These are phyloP conservation scores for Penicillium arizonense DNA, from an alignment of 495 filamentous ascomycete species.

Conservation along the genomic window DNA sequence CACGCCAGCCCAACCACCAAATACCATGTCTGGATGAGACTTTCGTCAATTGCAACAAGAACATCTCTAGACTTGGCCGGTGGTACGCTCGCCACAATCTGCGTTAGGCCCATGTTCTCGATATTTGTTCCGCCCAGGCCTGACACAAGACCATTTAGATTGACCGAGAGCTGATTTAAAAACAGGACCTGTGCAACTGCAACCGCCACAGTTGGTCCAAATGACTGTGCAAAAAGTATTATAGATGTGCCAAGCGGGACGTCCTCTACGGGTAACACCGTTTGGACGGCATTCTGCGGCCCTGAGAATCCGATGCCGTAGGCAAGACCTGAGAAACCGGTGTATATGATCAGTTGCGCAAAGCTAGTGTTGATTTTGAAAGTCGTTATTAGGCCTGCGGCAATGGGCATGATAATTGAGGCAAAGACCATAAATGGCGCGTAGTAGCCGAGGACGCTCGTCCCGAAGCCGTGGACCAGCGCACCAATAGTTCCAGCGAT, in stretches of 20 bases:
- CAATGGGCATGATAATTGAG: conserved; percentile 51
- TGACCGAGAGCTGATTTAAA: conserved; percentile 44
- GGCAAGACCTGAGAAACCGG: conserved; percentile 57
- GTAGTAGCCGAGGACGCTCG: conserved; percentile 59
- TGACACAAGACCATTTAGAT: conserved; percentile 37
- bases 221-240: conserved; percentile 60
- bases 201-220: conserved; percentile 58
- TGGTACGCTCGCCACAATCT: conserved; percentile 33
- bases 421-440: conserved; percentile 54
- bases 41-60: conserved; percentile 42
- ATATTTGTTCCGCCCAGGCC: conserved; percentile 35
- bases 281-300: conserved; percentile 50
- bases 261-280: conserved; percentile 32
- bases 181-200: conserved; percentile 55
- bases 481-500: conserved; percentile 49
- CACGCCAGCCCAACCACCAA: conserved; percentile 38
- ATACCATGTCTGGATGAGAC: conserved; percentile 19
- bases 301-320: conserved; percentile 56
- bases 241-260: conserved; percentile 51
- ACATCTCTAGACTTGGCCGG: conserved; percentile 36
- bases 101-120: conserved; percentile 39
- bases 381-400: conserved; percentile 58
- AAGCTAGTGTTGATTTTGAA: conserved; percentile 41
- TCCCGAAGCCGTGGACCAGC: conserved; percentile 48
- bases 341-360: conserved; percentile 57